Evolutionary conservation across 306 rosid species (phyloP).

Genomic region (Hylodesmum podocarpum): DNA sequence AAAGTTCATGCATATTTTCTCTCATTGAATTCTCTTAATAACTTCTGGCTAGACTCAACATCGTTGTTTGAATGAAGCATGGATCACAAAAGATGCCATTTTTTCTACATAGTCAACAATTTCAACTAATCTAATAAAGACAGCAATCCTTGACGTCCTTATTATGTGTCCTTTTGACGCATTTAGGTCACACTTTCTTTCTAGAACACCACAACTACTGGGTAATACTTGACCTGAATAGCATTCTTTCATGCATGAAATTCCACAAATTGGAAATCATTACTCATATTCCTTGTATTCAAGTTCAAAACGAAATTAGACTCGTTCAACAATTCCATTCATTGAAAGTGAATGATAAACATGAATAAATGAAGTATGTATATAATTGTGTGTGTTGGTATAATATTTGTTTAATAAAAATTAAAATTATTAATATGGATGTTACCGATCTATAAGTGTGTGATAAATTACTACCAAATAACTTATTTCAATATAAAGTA

Average conservation of each 20-base stretch:
- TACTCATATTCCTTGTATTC: not conserved
- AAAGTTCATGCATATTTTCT: too few species aligned
- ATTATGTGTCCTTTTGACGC: not conserved
- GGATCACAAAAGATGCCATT: constrained; percentile 2
- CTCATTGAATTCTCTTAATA: too few species aligned
- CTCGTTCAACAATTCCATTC: not conserved
- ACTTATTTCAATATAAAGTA: too few species aligned
- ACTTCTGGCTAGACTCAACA: too few species aligned
- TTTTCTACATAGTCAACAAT: not conserved
- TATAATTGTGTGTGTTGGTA: not conserved
- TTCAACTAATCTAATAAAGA: not conserved
- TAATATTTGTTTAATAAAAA: not conserved
- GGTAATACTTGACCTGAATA: not conserved
- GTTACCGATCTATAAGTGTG: not conserved
- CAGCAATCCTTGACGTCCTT: not conserved
- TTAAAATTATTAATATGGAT: not conserved
- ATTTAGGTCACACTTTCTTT: not conserved
- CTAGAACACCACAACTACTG: not conserved
- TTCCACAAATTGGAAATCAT: not conserved
- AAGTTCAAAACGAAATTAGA: not conserved
- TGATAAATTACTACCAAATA: too few species aligned
- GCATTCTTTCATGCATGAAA: not conserved
- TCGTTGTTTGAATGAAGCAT: not conserved
- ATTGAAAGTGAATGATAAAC: not conserved
- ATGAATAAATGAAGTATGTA: not conserved